phyloP scores from a whole-genome alignment of 1,139 yeast genomes.

The Nakaseomyces kungkrabaensis region DNA sequence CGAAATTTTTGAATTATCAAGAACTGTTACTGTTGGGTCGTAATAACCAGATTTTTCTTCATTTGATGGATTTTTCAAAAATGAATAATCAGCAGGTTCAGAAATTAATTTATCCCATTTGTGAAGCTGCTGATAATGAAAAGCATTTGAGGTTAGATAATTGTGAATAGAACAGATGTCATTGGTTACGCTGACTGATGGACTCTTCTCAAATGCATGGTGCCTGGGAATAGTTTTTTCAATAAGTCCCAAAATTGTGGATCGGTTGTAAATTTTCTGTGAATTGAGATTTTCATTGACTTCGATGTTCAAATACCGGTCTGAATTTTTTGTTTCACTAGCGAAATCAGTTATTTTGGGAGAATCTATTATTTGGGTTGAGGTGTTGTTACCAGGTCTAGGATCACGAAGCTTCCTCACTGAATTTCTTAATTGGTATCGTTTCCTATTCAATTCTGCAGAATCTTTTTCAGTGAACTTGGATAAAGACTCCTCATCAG shows the following conservation, averaged over 20 bases:
- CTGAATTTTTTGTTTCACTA: neutral
- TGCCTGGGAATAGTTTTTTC: constrained; percentile 16
- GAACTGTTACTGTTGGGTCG: neutral
- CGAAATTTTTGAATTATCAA: neutral
- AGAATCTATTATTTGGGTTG: neutral
- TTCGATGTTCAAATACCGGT: neutral
- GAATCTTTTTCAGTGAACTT: neutral
- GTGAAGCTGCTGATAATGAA: constrained; percentile 19
- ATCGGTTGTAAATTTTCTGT: constrained; percentile 4
- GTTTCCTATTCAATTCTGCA: neutral
- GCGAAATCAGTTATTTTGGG: neutral
- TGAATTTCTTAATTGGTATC: neutral
- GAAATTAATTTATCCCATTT: constrained; percentile 14
- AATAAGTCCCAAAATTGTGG: constrained; percentile 8
- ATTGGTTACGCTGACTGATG: constrained; percentile 19
- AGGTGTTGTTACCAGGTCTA: neutral
- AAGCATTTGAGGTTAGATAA: constrained; percentile 18
- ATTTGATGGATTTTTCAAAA: neutral
- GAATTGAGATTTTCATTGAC: neutral
- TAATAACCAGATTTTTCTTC: neutral
- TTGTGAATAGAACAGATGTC: constrained; percentile 21
- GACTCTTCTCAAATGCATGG: constrained; percentile 11
- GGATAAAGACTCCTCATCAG: constrained; percentile 7
- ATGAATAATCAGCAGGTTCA: neutral
- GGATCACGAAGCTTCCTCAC: neutral